Percentiles rank a stretch among this genome's conserved stretches.
These are phyloP conservation scores for Radiomyces spectabilis DNA, from an alignment of 192 early-diverging fungal genomes.

Conservation along the genomic window DNA sequence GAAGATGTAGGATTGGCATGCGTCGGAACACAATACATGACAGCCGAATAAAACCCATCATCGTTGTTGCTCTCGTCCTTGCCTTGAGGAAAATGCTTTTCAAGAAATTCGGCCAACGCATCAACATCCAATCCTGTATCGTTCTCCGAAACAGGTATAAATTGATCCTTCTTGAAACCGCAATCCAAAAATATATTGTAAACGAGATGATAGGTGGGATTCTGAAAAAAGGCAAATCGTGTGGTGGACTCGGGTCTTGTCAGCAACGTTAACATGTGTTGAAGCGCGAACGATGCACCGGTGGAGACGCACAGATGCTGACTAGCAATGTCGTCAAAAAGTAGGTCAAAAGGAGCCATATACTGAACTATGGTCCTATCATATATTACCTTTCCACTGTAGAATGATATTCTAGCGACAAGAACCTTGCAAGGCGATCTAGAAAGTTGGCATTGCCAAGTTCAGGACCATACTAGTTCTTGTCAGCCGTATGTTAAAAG, in stretches of 20 bases:
- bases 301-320: constrained; percentile 6
- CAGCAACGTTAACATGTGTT: constrained; percentile 10
- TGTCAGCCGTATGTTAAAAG: not conserved
- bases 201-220: constrained; percentile 21
- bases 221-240: constrained; percentile 16
- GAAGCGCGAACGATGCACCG: constrained; percentile 18
- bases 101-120: not conserved
- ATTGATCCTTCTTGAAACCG: constrained; percentile 11
- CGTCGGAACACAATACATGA: constrained; percentile 27
- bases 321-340: not conserved
- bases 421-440: constrained; percentile 8
- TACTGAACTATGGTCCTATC: no score
- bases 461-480: constrained; percentile 19
- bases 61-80: not conserved
- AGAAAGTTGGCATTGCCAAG: constrained; percentile 1
- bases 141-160: constrained; percentile 11
- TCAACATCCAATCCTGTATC: constrained; percentile 12
- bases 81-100: not conserved
- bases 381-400: not conserved
- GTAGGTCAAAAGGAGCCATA: not conserved
- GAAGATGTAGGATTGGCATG: constrained; percentile 24
- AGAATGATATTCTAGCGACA: constrained; percentile 9
- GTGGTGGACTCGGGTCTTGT: constrained; percentile 9
- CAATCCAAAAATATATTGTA: constrained; percentile 17
- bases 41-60: constrained; percentile 2